Evolutionary conservation across 169 alveolate genomes (phyloP).

Genomic region (Ichthyophthirius multifiliis): DNA sequence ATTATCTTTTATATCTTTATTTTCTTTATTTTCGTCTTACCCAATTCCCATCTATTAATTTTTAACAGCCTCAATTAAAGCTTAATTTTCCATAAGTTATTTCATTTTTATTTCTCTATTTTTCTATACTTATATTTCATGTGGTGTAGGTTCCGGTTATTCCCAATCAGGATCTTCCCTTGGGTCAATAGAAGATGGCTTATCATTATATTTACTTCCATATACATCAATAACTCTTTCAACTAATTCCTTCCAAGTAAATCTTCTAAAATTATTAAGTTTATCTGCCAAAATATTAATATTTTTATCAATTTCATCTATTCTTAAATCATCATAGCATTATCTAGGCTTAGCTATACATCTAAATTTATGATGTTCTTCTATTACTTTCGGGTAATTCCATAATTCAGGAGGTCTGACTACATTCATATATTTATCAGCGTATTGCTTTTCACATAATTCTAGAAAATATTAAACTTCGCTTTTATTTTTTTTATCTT

Average conservation of each 20-base stretch:
- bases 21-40: no score
- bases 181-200: not conserved
- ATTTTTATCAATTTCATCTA: slow-evolving; percentile 15
- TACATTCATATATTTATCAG: slow-evolving; percentile 4
- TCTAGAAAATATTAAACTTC: slow-evolving; percentile 10
- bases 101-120: no score
- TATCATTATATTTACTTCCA: not conserved
- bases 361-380: slow-evolving; percentile 43
- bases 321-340: slow-evolving; percentile 34
- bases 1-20: no score
- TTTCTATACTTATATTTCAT: not conserved
- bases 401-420: slow-evolving; percentile 42
- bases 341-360: slow-evolving; percentile 32
- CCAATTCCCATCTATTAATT: no score
- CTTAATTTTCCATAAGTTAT: no score
- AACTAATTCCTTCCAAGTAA: not conserved
- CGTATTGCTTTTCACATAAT: slow-evolving; percentile 11
- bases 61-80: no score
- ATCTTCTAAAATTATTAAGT: not conserved
- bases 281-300: not conserved
- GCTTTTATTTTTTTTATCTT: not conserved
- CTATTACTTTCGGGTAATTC: slow-evolving; percentile 38
- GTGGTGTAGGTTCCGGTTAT: slow-evolving; percentile 4
- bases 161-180: slow-evolving; percentile 5
- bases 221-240: not conserved